Evolutionary conservation across 176 grass and related monocot genomes (phyloP), one percentile per base, ranked within the genome.

Genomic region (Ensete ventricosum): DNA sequence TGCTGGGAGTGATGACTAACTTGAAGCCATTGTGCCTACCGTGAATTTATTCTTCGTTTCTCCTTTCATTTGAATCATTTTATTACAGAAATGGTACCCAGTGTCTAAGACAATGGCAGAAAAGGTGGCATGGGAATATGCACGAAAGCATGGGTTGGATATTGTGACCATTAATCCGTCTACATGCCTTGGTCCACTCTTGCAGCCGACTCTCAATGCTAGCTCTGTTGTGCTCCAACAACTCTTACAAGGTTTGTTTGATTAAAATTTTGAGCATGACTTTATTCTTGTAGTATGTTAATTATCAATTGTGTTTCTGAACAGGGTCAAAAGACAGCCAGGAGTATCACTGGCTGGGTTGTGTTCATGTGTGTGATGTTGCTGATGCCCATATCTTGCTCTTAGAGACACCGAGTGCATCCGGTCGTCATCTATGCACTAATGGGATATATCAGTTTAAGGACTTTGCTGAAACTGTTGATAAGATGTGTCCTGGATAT

Each of bases 381-480:
- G 75, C 75, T 64, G 75, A 58, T 77, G 60, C 59, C 13, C 75
- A 77, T 64, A 23, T 77, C 34, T 77, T 77, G 59, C 75, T 77
- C 19, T 24, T 77, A 51, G 75, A 77, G 58, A 52, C 58, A 43
- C 75, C 75, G 16, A 77, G 29, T 77, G 75, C 75, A 22, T 64
- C 58, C 8, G 75, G 75, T 29, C 58, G 75, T 17, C 62, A 77
- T 29, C 60, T 77, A 51, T 77, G 75, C 58, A 77, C 75, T 16
- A 77, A 77, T 64, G 75, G 75, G 11, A 77, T 77, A 52, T 77
- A 77, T 64, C 75, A 77, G 49, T 77, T 77, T 23, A 73, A 62
- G 20, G 57, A 62, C 20, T 62, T 62, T 62, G 57, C 57, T 19
- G 57, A 62, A 62, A 3, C 20, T 62, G 57, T 62, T 62, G 57